phyloP scores from a whole-genome alignment of 2,329 filamentous ascomycete species.

The Cryoendolithus antarcticus region DNA sequence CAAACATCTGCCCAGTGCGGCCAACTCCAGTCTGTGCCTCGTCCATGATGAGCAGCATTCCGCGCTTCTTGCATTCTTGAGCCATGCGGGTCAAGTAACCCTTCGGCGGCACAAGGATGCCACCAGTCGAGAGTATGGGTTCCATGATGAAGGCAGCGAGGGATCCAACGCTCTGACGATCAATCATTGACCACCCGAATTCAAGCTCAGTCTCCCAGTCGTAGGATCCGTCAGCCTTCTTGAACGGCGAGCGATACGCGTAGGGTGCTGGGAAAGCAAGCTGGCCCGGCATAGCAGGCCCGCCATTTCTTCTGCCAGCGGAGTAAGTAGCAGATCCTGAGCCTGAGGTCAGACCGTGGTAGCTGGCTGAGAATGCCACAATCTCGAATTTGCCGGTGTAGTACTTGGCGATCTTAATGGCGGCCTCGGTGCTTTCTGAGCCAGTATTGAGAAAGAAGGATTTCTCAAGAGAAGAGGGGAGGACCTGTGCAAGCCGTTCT shows the following conservation, averaged over 20 bases:
- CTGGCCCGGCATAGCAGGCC: constrained; percentile 42
- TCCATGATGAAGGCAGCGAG: constrained; percentile 53
- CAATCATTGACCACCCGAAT: constrained; percentile 50
- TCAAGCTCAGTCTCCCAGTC: constrained; percentile 55
- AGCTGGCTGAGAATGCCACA: constrained; percentile 46
- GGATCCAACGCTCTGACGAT: constrained; percentile 47
- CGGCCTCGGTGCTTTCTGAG: constrained; percentile 44
- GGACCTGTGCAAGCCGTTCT: constrained; percentile 34
- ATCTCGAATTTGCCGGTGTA: constrained; percentile 55
- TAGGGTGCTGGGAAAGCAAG: constrained; percentile 48
- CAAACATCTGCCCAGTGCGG: constrained; percentile 21
- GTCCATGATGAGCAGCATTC: constrained; percentile 26
- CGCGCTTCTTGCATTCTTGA: constrained; percentile 18
- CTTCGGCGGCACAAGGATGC: constrained; percentile 18
- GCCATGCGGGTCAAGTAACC: constrained; percentile 5
- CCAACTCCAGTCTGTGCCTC: constrained; percentile 27
- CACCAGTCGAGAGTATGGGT: constrained; percentile 46
- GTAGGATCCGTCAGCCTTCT: constrained; percentile 45
- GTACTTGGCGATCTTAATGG: constrained; percentile 51
- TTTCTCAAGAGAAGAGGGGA: constrained; percentile 38
- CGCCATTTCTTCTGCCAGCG: constrained; percentile 37
- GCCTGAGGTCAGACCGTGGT: constrained; percentile 48
- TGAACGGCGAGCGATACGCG: constrained; percentile 50
- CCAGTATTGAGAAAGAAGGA: constrained; percentile 47
- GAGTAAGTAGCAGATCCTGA: constrained; percentile 43